Evolutionary conservation across 2,329 filamentous ascomycete genomes (phyloP), one percentile per base, ranked within the genome.

Genomic region (Pestalotiopsis sp.): DNA sequence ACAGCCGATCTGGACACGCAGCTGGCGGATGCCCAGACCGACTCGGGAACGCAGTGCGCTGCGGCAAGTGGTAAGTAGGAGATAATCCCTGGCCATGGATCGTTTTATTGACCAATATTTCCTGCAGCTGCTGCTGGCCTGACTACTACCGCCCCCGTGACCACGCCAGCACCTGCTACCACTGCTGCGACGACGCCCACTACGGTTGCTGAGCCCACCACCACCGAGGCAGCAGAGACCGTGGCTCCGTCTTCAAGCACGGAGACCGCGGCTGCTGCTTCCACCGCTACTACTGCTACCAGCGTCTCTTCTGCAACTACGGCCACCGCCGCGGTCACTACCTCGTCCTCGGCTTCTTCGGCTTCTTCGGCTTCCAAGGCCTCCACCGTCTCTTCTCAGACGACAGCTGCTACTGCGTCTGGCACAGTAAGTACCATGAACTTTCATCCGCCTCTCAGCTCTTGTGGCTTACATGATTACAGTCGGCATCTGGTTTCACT

Each of bases 21-120:
- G 60, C 14, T 65, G 1, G 38, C 40, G 0, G 65, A 56, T 38
- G 60, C 68, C 4, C 17, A 65, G n/a, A 24, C 20, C 17, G 56
- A 20, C 39, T 57, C 30, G 3, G 35, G 56, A 6, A 35, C 30
- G 3, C 17, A 35, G 5, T 69, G 65, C 57, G n/a, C 22, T n/a
- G 44, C 55, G 11, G 58, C 64, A 56, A 67, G 44, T 11, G 44
- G 65, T 68, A 56, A 67, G 67, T 61, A n/a, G 4, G 20, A 48
- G n/a, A 11, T 17, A 7, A 60, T 26, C 30, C 39, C 17, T 38
- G 7, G 11, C 4, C 20, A 35, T 26, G 22, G n/a, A 24, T 5
- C 1, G 9, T 35, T 57, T 30, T 66, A 61, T n/a, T 68, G 56
- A 64, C n/a, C 67, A 66, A 39, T 52, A 20, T 22, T 65, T 61